A percentile compares a stretch with the other conserved stretches of the same genome.
Evolutionary conservation across 2,329 filamentous ascomycete species (phyloP).

Genomic region (Colletotrichum spinosum): DNA sequence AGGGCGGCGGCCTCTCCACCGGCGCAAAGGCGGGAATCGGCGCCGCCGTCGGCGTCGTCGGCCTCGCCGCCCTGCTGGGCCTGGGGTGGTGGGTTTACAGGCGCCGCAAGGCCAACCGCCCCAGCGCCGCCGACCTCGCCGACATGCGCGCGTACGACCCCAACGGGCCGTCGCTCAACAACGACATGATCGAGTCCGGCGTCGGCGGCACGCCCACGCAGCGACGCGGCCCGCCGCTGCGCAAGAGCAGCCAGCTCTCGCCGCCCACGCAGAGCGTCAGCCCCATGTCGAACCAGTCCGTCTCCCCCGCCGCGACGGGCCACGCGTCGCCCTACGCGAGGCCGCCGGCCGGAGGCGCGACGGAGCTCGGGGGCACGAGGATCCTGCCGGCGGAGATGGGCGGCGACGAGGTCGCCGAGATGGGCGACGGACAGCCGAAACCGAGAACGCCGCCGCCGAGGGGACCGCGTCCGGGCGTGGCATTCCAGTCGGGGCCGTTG

Average conservation of each 20-base stretch:
- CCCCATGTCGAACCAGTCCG: conserved; percentile 29
- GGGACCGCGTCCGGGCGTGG: conserved; percentile 46
- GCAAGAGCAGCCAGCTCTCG: conserved; percentile 28
- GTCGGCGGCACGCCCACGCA: conserved; percentile 11
- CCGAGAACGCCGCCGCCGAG: conserved; percentile 21
- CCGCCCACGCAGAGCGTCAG: conserved; percentile 31
- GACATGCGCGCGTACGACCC: conserved; percentile 53
- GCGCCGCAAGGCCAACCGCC: conserved; percentile 35
- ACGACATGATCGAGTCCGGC: conserved; percentile 27
- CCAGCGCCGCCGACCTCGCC: conserved; percentile 36
- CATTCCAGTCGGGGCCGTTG: conserved; percentile 47
- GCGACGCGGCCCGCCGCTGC: conserved; percentile 24
- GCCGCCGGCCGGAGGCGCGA: conserved; percentile 32
- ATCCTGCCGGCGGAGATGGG: conserved; percentile 33
- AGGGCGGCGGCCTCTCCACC: conserved; percentile 48
- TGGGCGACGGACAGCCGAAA: conserved; percentile 45
- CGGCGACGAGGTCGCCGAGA: conserved; percentile 44
- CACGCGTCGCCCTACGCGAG: conserved; percentile 14
- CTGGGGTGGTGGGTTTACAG: conserved; percentile 38
- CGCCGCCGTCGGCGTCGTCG: conserved; percentile 52
- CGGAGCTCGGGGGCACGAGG: conserved; percentile 29
- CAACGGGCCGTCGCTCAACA: conserved; percentile 41
- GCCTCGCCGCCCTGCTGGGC: conserved; percentile 42
- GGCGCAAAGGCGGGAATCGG: conserved; percentile 59
- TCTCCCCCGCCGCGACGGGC: conserved; percentile 17